Evolutionary conservation across 345 rosid genomes (phyloP), one percentile per base, ranked within the genome.

Genomic region (Zanthoxylum bungeanum): DNA sequence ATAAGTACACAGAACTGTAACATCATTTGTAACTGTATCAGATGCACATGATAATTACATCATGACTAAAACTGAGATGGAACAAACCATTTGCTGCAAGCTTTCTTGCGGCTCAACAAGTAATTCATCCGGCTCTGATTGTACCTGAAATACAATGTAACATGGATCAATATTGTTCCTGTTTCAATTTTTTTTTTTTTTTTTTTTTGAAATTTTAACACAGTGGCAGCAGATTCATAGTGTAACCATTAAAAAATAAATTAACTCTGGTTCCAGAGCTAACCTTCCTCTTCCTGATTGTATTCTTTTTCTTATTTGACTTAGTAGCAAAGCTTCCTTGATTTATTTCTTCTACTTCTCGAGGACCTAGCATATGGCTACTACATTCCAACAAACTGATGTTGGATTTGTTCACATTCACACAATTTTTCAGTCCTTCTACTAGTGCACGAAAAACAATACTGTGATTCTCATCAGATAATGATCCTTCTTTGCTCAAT

Each of bases 401-500:
- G 66, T 77, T 78, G 37, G 77, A 68, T 57, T 81, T 85, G 64
- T 85, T 85, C 52, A 76, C 76, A 46, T 77, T 78, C 47, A 85
- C 85, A 73, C 87, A 85, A 70, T 81, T 83, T 75, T 81, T 81
- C 75, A 85, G 73, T 30, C 85, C 67, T 64, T 85, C 89, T 31
- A 71, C 85, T 42, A 83, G 66, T 12, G 84, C 79, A 31, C 85
- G 82, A 61, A 81, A 70, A 65, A 79, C 85, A 68, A 85, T 79
- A 68, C 64, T 71, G 46, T 81, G 77, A 52, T 73, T 68, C 64
- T 76, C 80, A 50, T 81, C 81, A 53, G 84, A 79, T 60, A 79
- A 60, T 14, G 87, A 83, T 36, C 87, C 89, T 72, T 83, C 85
- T 71, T 83, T 87, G 42, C 86, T 81, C 82, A 85, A 77, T 63